A percentile compares a stretch with the other conserved stretches of the same genome.
phyloP scores from a whole-genome alignment of 2,329 filamentous ascomycete genomes.

The Berkeleyomyces basicola region DNA sequence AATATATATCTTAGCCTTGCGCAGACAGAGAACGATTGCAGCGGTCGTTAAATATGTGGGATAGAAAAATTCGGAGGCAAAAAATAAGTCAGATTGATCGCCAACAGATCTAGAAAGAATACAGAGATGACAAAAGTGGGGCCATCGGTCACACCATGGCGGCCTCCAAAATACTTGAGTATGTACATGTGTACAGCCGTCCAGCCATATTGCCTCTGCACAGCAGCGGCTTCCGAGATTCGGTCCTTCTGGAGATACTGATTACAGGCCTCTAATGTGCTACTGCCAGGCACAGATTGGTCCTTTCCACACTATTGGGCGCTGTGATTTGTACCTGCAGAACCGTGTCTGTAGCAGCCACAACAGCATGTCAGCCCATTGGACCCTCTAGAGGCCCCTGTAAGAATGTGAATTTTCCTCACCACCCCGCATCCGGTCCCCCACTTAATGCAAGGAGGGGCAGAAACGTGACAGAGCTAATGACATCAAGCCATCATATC shows the following conservation, averaged over 20 bases:
- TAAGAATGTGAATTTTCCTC: not conserved
- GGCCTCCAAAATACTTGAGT: too few relatives aligned
- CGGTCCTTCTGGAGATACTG: constrained; percentile 6
- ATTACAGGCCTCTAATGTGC: not conserved
- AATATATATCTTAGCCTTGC: too few relatives aligned
- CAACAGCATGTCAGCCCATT: not conserved
- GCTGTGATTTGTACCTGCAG: not conserved
- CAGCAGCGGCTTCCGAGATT: constrained; percentile 7
- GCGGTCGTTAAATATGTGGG: too few relatives aligned
- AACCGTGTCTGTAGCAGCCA: not conserved
- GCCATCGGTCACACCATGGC: too few relatives aligned
- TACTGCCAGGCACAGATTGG: not conserved
- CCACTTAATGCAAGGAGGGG: not conserved
- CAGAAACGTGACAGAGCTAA: not conserved
- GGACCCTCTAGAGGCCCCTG: not conserved
- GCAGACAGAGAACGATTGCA: too few relatives aligned
- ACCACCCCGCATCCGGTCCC: not conserved
- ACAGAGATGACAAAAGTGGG: too few relatives aligned
- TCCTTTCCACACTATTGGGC: not conserved
- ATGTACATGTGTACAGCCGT: too few relatives aligned
- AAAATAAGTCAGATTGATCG: too few relatives aligned
- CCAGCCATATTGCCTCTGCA: not conserved
- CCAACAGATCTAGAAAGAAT: too few relatives aligned
- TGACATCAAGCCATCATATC: not conserved
- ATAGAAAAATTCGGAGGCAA: too few relatives aligned